Evolutionary conservation across 2,329 filamentous ascomycete species (phyloP), one percentile per base, ranked within the genome.

Genomic region (Xylariaceae sp.): DNA sequence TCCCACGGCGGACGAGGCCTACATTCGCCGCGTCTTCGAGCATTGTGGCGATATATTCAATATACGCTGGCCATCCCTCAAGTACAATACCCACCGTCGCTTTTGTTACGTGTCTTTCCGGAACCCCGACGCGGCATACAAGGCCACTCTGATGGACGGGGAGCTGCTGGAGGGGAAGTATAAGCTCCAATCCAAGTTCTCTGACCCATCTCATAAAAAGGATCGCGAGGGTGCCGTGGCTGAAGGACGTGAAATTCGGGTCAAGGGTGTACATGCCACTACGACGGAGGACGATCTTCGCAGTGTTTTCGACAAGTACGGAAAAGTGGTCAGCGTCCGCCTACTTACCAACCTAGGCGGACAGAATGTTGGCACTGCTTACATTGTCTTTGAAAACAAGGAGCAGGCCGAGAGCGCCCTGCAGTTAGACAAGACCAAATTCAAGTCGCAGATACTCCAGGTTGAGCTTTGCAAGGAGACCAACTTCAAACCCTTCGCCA

Each of bases 71-170:
- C 94, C 94, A 2, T 96, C 91, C 51, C 82, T 99, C 45, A 95
- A 95, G 70, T 92, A 82, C 71, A 93, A 97, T 66, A 87, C 88
- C 1, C 87, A 90, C 63, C 89, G 94, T 26, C 88, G 94, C 20
- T 99, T 99, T 75, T 97, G 92, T 76, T 99, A 99, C 71, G 81
- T 97, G 6, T 91, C 95, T n/a, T 97, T 97, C 69, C 81, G 85
- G 41, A 84, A 85, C 26, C 73, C 81, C 2, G 79, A 80, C n/a
- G 82, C 83, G 46, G 90, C 92, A 0, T 79, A 84, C 32, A 84
- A 82, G 42, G 92, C 92, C 1, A 87, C 86, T 0, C 75, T 83
- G 53, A 81, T 96, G 42, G 81, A 97, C 66, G 88, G 88, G 21
- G 86, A 81, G 51, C 70, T 85, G 18, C 73, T 96, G 0, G 88